Percentiles rank a stretch among this genome's conserved stretches.
Conservation (phyloP, 1,284 basidiomycete genomes). For the Ceratobasidium papillatum region DNA sequence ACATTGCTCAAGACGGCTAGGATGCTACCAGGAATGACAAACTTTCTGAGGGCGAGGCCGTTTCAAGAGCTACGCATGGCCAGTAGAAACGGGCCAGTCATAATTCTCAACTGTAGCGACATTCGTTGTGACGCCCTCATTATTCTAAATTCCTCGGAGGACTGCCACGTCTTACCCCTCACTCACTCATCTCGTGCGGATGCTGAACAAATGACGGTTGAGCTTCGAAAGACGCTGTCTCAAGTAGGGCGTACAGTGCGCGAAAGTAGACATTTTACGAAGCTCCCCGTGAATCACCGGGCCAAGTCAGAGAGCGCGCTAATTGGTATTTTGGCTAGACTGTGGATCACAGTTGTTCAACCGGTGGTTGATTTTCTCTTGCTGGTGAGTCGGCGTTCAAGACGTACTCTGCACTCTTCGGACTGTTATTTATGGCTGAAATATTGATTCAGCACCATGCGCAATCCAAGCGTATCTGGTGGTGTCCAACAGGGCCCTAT, state of each 20-base stretch:
- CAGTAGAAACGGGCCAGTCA: conserved; percentile 48
- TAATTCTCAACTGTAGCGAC: conserved; percentile 49
- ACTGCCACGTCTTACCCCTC: background rate
- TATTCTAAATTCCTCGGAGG: conserved; percentile 15
- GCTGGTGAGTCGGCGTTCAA: background rate
- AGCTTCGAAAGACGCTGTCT: background rate
- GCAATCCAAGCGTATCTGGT: conserved; percentile 40
- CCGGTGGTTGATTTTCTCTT: conserved; percentile 8
- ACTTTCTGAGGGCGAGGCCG: conserved; percentile 42
- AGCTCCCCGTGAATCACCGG: background rate
- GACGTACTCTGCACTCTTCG: too few species aligned
- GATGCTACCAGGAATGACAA: conserved; percentile 6
- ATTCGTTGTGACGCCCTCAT: conserved; percentile 50
- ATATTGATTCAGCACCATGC: too few species aligned
- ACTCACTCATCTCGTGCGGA: background rate
- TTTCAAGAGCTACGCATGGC: conserved; percentile 45
- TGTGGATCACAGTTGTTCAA: conserved; percentile 21
- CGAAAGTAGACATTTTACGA: background rate
- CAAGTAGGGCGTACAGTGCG: background rate
- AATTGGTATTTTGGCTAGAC: conserved; percentile 4
- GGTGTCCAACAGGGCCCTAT: conserved; percentile 43
- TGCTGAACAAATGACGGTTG: background rate
- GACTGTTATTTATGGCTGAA: background rate
- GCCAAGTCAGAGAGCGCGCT: background rate
- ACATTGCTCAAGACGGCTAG: conserved; percentile 18